Evolutionary conservation across 176 grass and related monocot genomes (phyloP), one percentile per base, ranked within the genome.

Genomic region (Dactylis glomerata): DNA sequence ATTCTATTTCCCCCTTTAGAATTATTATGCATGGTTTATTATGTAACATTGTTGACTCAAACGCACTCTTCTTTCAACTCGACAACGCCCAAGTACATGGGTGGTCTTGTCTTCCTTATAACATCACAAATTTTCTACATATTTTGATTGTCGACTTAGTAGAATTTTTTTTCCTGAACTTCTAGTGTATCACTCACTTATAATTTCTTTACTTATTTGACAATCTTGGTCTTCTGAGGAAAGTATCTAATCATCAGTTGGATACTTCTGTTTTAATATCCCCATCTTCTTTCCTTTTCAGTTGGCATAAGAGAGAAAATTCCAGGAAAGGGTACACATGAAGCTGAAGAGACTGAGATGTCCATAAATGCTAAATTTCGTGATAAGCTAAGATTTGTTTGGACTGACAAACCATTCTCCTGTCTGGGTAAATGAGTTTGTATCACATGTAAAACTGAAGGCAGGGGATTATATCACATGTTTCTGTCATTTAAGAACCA

Each of bases 271-370:
- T n/a, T n/a, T 57, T 55, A 14, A 76, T 71, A 62, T 58, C 36
- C 68, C 32, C 20, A 10, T 58, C 78, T 70, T 79, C 42, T 34
- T 14, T 71, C 71, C 82, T 61, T 63, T 40, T 77, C 89, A 86
- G 46, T 75, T 82, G 64, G 20, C 64, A 88, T 20, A 70, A 8
- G 67, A 83, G 79, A 77, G 87, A 79, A 83, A 77, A 68, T 90
- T 77, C 40, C 47, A 33, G 91, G 90, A 69, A 92, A 90, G 57
- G 59, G 28, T 82, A 24, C 37, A 73, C 80, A 72, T 84, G 90
- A 87, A 64, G 76, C 72, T 81, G 90, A 89, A 36, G 34, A 5
- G 3, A 36, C 5, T 36, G 34, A 36, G 34, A 36, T 36, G 34
- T 36, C 5, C 5, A 5, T 36, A n/a, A n/a, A n/a, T n/a, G n/a